These are phyloP conservation scores for Schizochytrium sp. DNA, from an alignment of 108 stramenopile genomes.

Conservation along the genomic window DNA sequence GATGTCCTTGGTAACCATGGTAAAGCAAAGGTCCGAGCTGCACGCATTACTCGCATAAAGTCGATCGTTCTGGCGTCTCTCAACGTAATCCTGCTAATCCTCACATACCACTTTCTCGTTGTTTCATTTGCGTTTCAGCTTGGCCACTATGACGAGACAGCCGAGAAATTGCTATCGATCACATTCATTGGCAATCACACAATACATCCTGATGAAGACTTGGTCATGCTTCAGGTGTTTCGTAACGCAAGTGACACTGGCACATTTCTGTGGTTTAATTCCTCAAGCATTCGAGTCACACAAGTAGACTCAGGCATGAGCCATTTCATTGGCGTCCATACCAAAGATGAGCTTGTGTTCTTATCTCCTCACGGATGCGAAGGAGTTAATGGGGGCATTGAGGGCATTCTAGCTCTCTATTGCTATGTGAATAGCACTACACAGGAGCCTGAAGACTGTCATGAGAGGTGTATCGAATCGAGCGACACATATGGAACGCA, in stretches of 20 bases:
- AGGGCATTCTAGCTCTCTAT: background rate
- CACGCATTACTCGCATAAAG: background rate
- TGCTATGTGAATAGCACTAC: background rate
- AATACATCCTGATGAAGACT: background rate
- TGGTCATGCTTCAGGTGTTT: background rate
- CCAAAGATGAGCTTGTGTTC: background rate
- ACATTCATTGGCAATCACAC: background rate
- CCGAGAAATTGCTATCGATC: background rate
- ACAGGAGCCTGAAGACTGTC: background rate
- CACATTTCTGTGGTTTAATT: background rate
- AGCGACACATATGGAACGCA: background rate
- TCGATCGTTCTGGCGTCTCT: background rate
- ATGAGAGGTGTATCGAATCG: background rate
- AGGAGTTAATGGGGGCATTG: background rate
- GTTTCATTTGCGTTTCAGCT: background rate
- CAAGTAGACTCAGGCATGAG: background rate
- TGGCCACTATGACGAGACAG: background rate
- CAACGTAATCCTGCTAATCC: background rate
- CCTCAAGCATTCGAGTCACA: background rate
- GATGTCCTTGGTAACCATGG: background rate
- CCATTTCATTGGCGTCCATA: background rate
- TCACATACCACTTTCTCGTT: background rate
- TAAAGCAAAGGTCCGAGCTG: background rate
- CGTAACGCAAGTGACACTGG: background rate
- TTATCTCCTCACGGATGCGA: background rate